Base-by-base conservation (phyloP, 176 grass and related monocot genomes). In the Aechmea fasciata region DNA sequence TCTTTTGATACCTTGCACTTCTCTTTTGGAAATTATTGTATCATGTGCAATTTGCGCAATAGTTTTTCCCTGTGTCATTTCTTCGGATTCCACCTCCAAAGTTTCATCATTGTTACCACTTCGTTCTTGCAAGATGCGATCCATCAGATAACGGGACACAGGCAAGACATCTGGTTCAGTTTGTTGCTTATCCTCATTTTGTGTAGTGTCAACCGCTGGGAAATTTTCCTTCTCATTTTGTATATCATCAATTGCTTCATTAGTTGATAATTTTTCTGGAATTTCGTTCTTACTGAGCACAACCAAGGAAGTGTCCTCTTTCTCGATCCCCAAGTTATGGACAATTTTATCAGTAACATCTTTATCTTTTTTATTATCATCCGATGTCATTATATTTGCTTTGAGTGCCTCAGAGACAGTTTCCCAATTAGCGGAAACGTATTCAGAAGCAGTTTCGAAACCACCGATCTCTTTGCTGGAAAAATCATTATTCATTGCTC, bases 141-240 rank as follows among this genome's bases (percentile, higher is more conserved):
- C 83, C 80, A 86, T 86, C 74, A 86, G 66, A 86, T 84, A 85
- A 70, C 55, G 59, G 4, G 83, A 86, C 13, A 83, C 77, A 66
- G 88, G 83, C 59, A 91, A 81, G 66, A 88, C 75, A 65, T 79
- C 80, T 66, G 83, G 75, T 73, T 87, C 69, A 57, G 57, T 74
- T 51, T 84, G 72, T 71, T 84, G 52, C 12, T 59, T 23, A 17
- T 50, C 18, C 17, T 73, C 11, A 24, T 47, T 63, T 73, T 48
- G 12, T 71, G 50, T 7, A 41, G 33, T 41, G 4, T 41, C 33
- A 7, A 41, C 33, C 33, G 7, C 3, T 7, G 33, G 33, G 33
- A 41, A 41, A 7, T 5, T 69, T 7, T 63, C 23, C n/a, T 75
- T 69, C 52, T 83, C 69, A 14, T 62, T 62, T 76, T 87, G 61